phyloP scores from a whole-genome alignment of 2,329 filamentous ascomycete genomes.

The Hypoxylon sp. region DNA sequence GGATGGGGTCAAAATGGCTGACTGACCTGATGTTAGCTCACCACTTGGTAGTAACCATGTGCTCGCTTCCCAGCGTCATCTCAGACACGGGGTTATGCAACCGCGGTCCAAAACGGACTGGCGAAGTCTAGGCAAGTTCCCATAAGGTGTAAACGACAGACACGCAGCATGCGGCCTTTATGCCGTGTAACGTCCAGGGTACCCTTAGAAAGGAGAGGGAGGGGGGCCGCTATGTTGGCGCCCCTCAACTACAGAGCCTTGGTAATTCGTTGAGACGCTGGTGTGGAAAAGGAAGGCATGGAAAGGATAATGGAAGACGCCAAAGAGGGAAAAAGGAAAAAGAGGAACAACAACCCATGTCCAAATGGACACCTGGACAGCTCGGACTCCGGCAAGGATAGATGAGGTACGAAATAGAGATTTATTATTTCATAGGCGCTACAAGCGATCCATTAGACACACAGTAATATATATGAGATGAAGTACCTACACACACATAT shows the following conservation, averaged over 20 bases:
- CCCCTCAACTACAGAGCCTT: constrained; percentile 18
- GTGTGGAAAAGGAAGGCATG: constrained; percentile 23
- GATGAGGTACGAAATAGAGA: constrained; percentile 26
- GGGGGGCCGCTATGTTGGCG: constrained; percentile 29
- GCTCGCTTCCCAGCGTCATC: constrained; percentile 45
- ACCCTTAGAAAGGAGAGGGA: constrained; percentile 35
- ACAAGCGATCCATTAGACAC: constrained; percentile 37
- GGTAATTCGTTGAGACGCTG: constrained; percentile 19
- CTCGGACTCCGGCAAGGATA: constrained; percentile 32
- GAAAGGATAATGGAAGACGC: constrained; percentile 30
- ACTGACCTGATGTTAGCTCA: constrained; percentile 31
- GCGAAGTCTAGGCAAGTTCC: constrained; percentile 37
- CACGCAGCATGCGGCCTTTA: constrained; percentile 43
- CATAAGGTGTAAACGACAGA: constrained; percentile 42
- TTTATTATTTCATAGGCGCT: constrained; percentile 42
- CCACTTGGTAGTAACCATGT: constrained; percentile 31
- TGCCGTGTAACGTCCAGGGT: constrained; percentile 49
- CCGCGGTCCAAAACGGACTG: constrained; percentile 48
- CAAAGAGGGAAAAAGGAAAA: constrained; percentile 25
- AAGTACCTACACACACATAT: constrained; percentile 27
- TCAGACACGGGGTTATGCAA: constrained; percentile 49
- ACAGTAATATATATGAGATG: constrained; percentile 24
- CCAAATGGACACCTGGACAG: constrained; percentile 31
- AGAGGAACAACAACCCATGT: constrained; percentile 28
- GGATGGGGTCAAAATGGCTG: constrained; percentile 29